phyloP scores from a whole-genome alignment of 2,329 filamentous ascomycete species.

The Aspergillus sclerotialis region DNA sequence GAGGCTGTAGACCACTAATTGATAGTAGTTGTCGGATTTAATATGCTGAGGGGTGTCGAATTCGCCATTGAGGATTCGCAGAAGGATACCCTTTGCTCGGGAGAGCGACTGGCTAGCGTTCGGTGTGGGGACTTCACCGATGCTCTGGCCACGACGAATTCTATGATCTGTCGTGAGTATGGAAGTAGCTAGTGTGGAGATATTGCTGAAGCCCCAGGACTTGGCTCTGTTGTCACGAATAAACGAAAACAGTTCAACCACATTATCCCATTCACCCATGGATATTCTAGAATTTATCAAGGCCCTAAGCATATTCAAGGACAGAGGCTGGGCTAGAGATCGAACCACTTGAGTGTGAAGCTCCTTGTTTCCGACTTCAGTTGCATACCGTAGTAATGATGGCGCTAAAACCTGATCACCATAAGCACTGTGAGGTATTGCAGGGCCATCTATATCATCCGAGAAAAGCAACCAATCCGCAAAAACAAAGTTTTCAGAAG shows the following conservation, averaged over 20 bases:
- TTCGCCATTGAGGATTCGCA: slow-evolving; percentile 27
- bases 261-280: slow-evolving; percentile 27
- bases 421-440: slow-evolving; percentile 42
- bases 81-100: slow-evolving; percentile 24
- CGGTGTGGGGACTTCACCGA: slow-evolving; percentile 4
- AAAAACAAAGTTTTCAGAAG: slow-evolving; percentile 41
- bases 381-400: slow-evolving; percentile 49
- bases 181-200: slow-evolving; percentile 29
- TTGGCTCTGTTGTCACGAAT: slow-evolving; percentile 25
- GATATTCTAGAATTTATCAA: slow-evolving; percentile 28
- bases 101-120: slow-evolving; percentile 12
- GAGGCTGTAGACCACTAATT: slow-evolving; percentile 23
- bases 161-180: slow-evolving; percentile 33
- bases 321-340: slow-evolving; percentile 24
- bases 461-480: slow-evolving; percentile 49
- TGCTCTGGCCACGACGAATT: slow-evolving; percentile 7
- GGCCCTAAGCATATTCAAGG: slow-evolving; percentile 28
- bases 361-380: slow-evolving; percentile 38
- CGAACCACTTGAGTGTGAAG: slow-evolving; percentile 23
- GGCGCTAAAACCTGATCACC: slow-evolving; percentile 43
- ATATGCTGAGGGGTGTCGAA: slow-evolving; percentile 21
- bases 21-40: slow-evolving; percentile 13
- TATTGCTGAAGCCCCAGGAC: slow-evolving; percentile 32
- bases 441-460: slow-evolving; percentile 47
- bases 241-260: slow-evolving; percentile 24